Percentiles rank a stretch among this genome's conserved stretches.
These are phyloP conservation scores for Keithomyces neogunnii DNA, from an alignment of 2,329 filamentous ascomycete species.

Conservation along the genomic window DNA sequence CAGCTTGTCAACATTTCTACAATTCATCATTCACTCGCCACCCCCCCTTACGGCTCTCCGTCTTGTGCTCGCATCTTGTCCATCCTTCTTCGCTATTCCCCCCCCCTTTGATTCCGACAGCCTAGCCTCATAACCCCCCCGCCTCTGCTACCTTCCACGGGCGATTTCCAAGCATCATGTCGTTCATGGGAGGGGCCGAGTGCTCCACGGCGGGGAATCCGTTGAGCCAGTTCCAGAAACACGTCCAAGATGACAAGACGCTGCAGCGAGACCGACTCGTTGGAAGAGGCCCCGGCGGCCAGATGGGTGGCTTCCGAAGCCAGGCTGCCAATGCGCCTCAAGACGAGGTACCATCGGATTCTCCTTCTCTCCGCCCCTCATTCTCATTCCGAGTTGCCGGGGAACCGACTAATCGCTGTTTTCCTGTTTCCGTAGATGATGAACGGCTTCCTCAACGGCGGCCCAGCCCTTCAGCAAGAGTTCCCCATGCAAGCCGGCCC, in stretches of 20 bases:
- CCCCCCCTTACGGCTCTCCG: background rate
- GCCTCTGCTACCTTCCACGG: background rate
- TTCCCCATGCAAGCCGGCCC: conserved; percentile 42
- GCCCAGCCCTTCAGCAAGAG: conserved; percentile 48
- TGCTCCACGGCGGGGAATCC: conserved; percentile 96
- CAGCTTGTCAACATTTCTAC: background rate
- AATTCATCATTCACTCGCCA: no score
- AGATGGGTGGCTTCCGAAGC: conserved; percentile 71
- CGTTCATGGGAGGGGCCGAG: conserved; percentile 89
- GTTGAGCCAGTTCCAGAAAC: conserved; percentile 94
- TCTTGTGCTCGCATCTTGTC: background rate
- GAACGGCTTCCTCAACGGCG: conserved; percentile 84
- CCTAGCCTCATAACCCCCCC: background rate
- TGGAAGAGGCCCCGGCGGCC: conserved; percentile 60
- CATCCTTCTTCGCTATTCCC: background rate
- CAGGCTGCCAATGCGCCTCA: conserved; percentile 59
- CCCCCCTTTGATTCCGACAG: no score
- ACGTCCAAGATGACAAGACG: conserved; percentile 92
- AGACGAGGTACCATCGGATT: conserved; percentile 52
- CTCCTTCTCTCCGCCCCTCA: background rate
- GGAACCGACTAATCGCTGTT: background rate
- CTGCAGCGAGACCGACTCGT: conserved; percentile 84
- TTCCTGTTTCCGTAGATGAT: conserved; percentile 59
- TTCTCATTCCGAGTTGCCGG: background rate
- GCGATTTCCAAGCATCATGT: conserved; percentile 51